These are phyloP conservation scores for Microsporum audouinii DNA, from an alignment of 2,329 filamentous ascomycete species.

Conservation along the genomic window DNA sequence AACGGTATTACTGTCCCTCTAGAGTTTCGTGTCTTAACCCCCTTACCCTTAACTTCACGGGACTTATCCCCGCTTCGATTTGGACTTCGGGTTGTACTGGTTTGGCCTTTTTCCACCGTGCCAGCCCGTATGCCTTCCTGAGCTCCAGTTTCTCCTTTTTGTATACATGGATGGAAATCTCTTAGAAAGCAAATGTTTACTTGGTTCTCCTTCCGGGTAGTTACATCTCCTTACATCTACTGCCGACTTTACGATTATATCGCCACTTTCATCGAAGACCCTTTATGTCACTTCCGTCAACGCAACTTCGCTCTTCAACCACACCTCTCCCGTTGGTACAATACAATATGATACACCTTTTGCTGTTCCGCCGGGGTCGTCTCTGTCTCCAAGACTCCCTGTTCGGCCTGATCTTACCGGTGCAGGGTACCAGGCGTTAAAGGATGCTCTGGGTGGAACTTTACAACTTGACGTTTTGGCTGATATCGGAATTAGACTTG, in stretches of 20 bases:
- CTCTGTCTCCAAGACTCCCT: slow-evolving; percentile 62
- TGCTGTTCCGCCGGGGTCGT: slow-evolving; percentile 61
- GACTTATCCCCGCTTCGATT: neutral
- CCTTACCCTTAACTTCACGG: neutral
- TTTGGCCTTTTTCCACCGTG: neutral
- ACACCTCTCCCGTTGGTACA: slow-evolving; percentile 61
- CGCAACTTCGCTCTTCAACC: slow-evolving; percentile 75
- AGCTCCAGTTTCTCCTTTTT: neutral
- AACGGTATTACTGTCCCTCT: slow-evolving; percentile 39
- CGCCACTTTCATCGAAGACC: slow-evolving; percentile 61
- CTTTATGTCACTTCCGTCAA: slow-evolving; percentile 69
- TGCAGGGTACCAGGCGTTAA: slow-evolving; percentile 72
- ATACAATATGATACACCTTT: slow-evolving; percentile 69
- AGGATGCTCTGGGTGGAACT: slow-evolving; percentile 65
- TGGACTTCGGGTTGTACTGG: neutral
- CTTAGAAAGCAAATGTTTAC: neutral
- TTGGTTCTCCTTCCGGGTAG: slow-evolving; percentile 14
- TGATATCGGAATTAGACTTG: slow-evolving; percentile 61
- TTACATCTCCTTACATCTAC: slow-evolving; percentile 79
- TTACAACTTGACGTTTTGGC: slow-evolving; percentile 71
- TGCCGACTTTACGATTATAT: slow-evolving; percentile 70
- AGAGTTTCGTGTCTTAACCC: slow-evolving; percentile 5
- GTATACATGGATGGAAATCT: neutral
- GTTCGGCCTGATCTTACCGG: slow-evolving; percentile 68
- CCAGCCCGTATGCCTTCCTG: neutral